Percentiles rank a stretch among this genome's conserved stretches.
Conservation (phyloP, 2,329 filamentous ascomycete species). For the Clarireedia monteithiana region DNA sequence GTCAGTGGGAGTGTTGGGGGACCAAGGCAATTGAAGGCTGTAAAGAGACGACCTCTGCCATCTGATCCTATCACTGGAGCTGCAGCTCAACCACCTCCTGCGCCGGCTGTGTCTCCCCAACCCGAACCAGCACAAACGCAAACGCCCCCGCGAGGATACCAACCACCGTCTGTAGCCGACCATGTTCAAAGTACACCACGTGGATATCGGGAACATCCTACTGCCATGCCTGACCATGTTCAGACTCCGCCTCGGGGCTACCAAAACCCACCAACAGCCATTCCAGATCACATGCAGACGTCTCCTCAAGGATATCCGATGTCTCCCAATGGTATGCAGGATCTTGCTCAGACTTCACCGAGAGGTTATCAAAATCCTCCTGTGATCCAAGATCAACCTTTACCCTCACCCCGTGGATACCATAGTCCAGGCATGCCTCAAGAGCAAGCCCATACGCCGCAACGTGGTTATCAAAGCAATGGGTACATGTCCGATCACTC, state of each 20-base stretch:
- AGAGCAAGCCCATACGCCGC: constrained; percentile 36
- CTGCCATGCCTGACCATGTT: constrained; percentile 36
- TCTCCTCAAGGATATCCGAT: constrained; percentile 33
- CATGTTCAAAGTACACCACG: constrained; percentile 37
- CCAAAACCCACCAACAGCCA: constrained; percentile 32
- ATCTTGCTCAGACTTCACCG: constrained; percentile 39
- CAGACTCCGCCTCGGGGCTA: constrained; percentile 41
- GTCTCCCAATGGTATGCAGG: constrained; percentile 34
- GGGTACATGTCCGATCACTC: constrained; percentile 42
- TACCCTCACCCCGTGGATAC: constrained; percentile 37
- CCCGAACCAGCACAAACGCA: constrained; percentile 35
- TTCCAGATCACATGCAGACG: constrained; percentile 38
- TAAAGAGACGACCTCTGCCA: constrained; percentile 80
- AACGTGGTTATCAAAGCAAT: constrained; percentile 40
- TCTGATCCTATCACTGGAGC: constrained; percentile 57
- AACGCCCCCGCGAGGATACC: constrained; percentile 41
- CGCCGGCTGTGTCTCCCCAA: constrained; percentile 36
- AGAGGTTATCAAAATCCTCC: constrained; percentile 36
- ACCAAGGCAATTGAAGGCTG: constrained; percentile 43
- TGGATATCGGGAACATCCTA: constrained; percentile 28
- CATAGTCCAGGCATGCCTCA: constrained; percentile 18
- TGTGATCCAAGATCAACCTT: constrained; percentile 37
- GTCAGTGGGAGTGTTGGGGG: constrained; percentile 27
- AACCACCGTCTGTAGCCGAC: constrained; percentile 22
- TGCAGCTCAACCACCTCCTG: constrained; percentile 33